Evolutionary conservation across 768 basidiomycete species (phyloP).

Genomic region (Russula dissimulans): DNA sequence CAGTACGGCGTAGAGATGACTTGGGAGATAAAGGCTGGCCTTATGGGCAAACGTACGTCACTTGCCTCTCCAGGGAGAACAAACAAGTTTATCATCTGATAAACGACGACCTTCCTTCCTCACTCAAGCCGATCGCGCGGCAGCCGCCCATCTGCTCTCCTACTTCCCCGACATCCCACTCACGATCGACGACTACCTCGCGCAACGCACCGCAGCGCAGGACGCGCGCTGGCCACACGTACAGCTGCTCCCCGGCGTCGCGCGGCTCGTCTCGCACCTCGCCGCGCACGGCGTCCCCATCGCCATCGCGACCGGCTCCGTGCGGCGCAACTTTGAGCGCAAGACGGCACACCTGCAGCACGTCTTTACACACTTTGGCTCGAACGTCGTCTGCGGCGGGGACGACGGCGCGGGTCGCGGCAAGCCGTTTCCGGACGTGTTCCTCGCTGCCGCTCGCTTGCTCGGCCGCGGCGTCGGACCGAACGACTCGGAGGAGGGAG

Average conservation of each 20-base stretch:
- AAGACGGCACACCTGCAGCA: slow-evolving; percentile 58
- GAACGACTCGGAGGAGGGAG: slow-evolving; percentile 24
- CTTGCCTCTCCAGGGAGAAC: neutral
- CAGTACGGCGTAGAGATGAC: slow-evolving; percentile 70
- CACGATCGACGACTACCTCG: slow-evolving; percentile 49
- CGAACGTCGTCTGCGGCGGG: slow-evolving; percentile 58
- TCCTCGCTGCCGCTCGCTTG: slow-evolving; percentile 59
- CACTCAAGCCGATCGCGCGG: slow-evolving; percentile 49
- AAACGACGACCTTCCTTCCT: neutral
- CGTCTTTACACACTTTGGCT: slow-evolving; percentile 53
- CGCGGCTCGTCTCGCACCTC: slow-evolving; percentile 62
- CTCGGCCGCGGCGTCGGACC: slow-evolving; percentile 52
- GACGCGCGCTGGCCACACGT: slow-evolving; percentile 63
- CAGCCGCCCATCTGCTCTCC: slow-evolving; percentile 60
- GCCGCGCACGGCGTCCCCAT: slow-evolving; percentile 61
- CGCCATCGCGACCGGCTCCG: slow-evolving; percentile 72
- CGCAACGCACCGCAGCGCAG: slow-evolving; percentile 46
- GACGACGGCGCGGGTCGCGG: slow-evolving; percentile 51
- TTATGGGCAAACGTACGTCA: slow-evolving; percentile 73
- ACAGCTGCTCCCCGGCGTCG: slow-evolving; percentile 62
- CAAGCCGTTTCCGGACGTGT: slow-evolving; percentile 82
- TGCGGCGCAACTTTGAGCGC: slow-evolving; percentile 50
- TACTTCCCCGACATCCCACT: slow-evolving; percentile 69
- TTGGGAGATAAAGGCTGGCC: slow-evolving; percentile 82
- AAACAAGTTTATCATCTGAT: neutral